Percentiles rank a stretch among this genome's conserved stretches.
Evolutionary conservation across 2,329 filamentous ascomycete species (phyloP).

Genomic region (Knufia petricola): DNA sequence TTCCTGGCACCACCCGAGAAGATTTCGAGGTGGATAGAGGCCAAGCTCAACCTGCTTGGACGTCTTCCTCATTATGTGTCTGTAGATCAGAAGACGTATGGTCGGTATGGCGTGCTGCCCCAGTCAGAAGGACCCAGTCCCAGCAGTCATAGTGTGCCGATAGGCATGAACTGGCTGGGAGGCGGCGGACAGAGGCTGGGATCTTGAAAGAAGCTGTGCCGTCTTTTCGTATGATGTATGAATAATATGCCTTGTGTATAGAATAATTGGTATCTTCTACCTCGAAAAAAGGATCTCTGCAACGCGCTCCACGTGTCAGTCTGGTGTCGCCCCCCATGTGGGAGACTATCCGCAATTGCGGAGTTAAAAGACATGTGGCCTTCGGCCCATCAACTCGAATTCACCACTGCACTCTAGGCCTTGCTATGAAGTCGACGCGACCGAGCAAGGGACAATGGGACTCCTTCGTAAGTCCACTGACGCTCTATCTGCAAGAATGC

Average conservation of each 20-base stretch:
- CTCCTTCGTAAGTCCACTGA: conserved; percentile 24
- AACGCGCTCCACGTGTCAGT: not conserved
- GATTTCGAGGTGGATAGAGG: conserved; percentile 77
- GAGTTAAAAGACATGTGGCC: not conserved
- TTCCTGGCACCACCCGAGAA: conserved; percentile 84
- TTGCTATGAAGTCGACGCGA: conserved; percentile 18
- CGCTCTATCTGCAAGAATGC: conserved; percentile 26
- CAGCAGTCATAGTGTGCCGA: conserved; percentile 26
- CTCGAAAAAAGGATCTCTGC: no score
- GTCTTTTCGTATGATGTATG: not conserved
- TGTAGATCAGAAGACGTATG: conserved; percentile 91
- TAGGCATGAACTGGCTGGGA: conserved; percentile 51
- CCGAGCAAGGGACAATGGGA: conserved; percentile 20
- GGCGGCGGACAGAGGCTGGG: conserved; percentile 46
- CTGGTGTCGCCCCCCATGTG: not conserved
- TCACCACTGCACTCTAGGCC: not conserved
- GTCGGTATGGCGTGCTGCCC: conserved; percentile 80
- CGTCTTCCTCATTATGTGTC: conserved; percentile 86
- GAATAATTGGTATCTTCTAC: no score
- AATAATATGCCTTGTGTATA: not conserved
- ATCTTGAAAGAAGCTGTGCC: conserved; percentile 39
- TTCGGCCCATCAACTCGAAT: not conserved
- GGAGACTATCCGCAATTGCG: not conserved
- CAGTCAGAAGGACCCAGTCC: conserved; percentile 32
- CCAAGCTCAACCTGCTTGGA: conserved; percentile 73